Base-by-base conservation (phyloP, 257 asterid species). In the Scutellaria barbata region DNA sequence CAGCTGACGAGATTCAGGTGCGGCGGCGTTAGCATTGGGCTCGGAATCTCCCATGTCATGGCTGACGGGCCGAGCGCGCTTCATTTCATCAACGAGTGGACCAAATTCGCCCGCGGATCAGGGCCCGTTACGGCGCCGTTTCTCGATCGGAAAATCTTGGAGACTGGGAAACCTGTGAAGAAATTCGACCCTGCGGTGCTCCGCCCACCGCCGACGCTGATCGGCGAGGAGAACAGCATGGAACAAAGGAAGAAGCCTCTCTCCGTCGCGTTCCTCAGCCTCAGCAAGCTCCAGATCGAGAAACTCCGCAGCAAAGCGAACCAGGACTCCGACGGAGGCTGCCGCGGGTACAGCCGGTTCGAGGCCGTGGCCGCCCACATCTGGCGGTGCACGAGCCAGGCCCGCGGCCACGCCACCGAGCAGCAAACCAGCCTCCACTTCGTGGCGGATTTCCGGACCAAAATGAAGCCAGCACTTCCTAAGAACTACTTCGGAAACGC, bases 301-400 rank as follows among this genome's bases (percentile, higher is more conserved):
- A 84, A 84, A n/a, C 88, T 84, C 51, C 76, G 84, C 0, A 22
- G 33, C 72, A 81, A 78, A 11, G 85, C 88, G 14, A 81, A 76
- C 63, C 46, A 69, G 50, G 85, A 78, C 11, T 33, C 68, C 63
- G 42, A 59, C 33, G n/a, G 4, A 39, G 50, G 45, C 53, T 42
- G 75, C 50, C 85, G 84, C 4, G 79, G 81, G 5, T 83, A 63
- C 65, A 89, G 87, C 80, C 68, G 94, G 3, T 90, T 85, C 42
- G 96, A 89, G 79, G 81, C 86, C 40, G 81, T 90, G 2, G 89
- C 89, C 0, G 97, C 97, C 2, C 97, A 90, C 63, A 80, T 88
- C 11, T 90, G 97, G 97, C 88, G 96, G 30, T 82, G 90, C 66
- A 79, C 88, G 1, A 82, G 92, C 84, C 81, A 74, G 42, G 93